phyloP scores from a whole-genome alignment of 208 protist genomes.

The Naegleria gruberi region DNA sequence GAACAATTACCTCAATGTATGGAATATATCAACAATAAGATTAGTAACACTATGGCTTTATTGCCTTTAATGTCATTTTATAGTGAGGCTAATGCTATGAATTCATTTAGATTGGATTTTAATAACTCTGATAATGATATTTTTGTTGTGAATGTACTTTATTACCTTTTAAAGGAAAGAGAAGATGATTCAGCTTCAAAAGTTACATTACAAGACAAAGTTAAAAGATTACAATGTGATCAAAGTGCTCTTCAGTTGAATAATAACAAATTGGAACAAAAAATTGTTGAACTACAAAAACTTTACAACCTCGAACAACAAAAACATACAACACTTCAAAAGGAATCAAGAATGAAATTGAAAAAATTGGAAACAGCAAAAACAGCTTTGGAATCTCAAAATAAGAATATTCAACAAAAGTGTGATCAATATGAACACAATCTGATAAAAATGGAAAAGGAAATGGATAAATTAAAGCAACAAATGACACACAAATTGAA shows the following conservation, averaged over 20 bases:
- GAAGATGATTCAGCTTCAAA: neutral
- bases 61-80: neutral
- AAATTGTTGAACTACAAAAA: neutral
- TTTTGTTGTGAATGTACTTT: neutral
- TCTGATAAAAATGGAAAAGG: neutral
- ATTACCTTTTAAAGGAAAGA: neutral
- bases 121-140: neutral
- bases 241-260: neutral
- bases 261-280: neutral
- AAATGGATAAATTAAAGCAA: neutral
- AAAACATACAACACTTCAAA: neutral
- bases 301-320: neutral
- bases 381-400: neutral
- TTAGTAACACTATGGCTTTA: neutral
- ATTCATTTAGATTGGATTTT: neutral
- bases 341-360: neutral
- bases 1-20: neutral
- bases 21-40: neutral
- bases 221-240: conserved; percentile 4
- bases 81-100: neutral
- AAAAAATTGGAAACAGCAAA: neutral
- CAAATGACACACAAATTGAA: neutral
- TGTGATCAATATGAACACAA: conserved; percentile 7
- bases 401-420: neutral
- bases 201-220: neutral